Evolutionary conservation across 1,284 basidiomycete genomes (phyloP).

Genomic region (Cutaneotrichosporon spelunceum): DNA sequence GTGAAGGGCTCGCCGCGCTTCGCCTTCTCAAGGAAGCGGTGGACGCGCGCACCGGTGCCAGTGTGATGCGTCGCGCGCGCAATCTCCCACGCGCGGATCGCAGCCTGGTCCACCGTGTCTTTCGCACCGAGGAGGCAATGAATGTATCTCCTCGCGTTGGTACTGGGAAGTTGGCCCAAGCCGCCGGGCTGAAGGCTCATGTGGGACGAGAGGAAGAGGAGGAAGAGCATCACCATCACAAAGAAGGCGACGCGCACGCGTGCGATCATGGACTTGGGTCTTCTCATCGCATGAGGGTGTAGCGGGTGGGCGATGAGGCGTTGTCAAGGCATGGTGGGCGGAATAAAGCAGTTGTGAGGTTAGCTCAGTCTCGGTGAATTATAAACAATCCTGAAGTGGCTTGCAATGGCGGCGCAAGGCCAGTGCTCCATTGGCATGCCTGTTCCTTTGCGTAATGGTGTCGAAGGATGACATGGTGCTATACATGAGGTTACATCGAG

Average conservation of each 20-base stretch:
- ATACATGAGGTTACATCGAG: conserved; percentile 8
- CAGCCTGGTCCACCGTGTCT: conserved; percentile 19
- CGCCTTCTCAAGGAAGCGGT: conserved; percentile 39
- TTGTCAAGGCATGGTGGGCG: not conserved
- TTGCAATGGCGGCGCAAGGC: too few species aligned
- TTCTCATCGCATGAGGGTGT: not conserved
- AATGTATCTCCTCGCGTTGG: not conserved
- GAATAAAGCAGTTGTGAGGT: too few species aligned
- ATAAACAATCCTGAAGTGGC: not conserved
- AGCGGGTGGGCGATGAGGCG: not conserved
- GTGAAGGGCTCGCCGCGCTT: conserved; percentile 41
- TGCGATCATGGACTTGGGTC: not conserved
- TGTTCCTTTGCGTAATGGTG: too few species aligned
- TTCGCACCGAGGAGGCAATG: conserved; percentile 6
- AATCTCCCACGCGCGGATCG: conserved; percentile 36
- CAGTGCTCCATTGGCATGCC: too few species aligned
- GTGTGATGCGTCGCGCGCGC: conserved; percentile 35
- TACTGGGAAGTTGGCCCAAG: not conserved
- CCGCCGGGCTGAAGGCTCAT: not conserved
- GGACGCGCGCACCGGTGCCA: conserved; percentile 37
- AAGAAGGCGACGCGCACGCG: not conserved
- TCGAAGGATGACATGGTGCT: not conserved
- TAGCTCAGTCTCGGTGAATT: too few species aligned
- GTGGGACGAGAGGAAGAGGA: not conserved
- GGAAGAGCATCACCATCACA: not conserved